These are phyloP conservation scores for Cajanus cajan DNA, from an alignment of 306 rosid species.

Conservation along the genomic window DNA sequence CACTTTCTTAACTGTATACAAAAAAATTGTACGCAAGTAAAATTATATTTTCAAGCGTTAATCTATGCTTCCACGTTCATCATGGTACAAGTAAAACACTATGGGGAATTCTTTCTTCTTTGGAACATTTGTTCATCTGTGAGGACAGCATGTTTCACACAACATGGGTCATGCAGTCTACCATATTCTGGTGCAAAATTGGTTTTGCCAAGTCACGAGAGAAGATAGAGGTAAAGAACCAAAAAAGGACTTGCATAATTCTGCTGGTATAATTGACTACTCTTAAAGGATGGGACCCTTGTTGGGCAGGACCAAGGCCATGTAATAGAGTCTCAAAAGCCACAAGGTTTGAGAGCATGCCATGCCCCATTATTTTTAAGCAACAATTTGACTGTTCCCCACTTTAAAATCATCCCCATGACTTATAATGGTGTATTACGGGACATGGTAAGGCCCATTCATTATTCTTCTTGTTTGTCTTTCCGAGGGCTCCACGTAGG, in stretches of 20 bases:
- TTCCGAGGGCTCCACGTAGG: conserved; percentile 35
- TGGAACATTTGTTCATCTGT: background rate
- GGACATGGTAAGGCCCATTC: conserved; percentile 52
- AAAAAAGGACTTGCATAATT: conserved; percentile 14
- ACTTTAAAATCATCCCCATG: conserved; percentile 22
- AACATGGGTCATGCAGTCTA: background rate
- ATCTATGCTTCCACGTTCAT: background rate
- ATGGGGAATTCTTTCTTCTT: background rate
- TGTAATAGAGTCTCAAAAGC: conserved; percentile 9
- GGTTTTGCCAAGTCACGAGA: conserved; percentile 12
- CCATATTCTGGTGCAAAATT: background rate
- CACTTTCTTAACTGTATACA: too few species aligned
- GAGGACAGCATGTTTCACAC: background rate
- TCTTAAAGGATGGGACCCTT: conserved; percentile 32
- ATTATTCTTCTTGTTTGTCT: conserved; percentile 42
- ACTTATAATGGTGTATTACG: conserved; percentile 26
- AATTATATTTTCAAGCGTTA: background rate
- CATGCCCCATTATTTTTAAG: conserved; percentile 38
- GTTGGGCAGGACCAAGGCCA: conserved; percentile 40
- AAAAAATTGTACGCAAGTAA: too few species aligned
- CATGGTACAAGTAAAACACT: background rate
- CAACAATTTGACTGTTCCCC: conserved; percentile 49
- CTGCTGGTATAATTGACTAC: conserved; percentile 34
- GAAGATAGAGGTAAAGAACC: background rate
- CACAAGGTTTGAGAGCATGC: conserved; percentile 33